Base-by-base conservation (phyloP, 345 rosid species). In the Aquilaria sinensis region DNA sequence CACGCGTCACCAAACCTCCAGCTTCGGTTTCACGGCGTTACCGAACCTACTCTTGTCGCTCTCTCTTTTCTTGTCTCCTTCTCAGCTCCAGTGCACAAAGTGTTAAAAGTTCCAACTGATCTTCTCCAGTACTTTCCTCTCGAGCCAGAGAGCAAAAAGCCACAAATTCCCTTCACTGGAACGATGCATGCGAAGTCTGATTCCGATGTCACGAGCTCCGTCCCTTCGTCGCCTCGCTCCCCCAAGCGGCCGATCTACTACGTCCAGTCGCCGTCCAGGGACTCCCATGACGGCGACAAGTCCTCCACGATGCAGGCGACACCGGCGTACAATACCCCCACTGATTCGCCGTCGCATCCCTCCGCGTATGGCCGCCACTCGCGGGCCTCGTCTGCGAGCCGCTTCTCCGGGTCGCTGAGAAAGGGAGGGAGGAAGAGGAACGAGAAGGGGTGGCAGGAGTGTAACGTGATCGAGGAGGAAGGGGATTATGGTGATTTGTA, bases 261-360 rank as follows among this genome's bases (percentile, higher is more conserved):
- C 73, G 92, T 83, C 15, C 93, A 88, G 64, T 85, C 89, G 72
- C 97, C 96, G 47, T 88, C 96, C 15, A 78, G 90, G 62, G 97
- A 90, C 64, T 90, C 97, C 29, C 83, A 83, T 50, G 92, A 90
- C 67, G 94, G 85, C 16, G 96, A 88, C 68, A 87, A 87, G 79
- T 85, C 90, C n/a, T 84, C 87, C 33, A 62, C 83, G 12, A 69
- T 83, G 66, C 90, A 78, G 12, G 83, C 88, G n/a, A 77, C 87
- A 15, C 79, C 86, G 0, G 76, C 81, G 51, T 76, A 75, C 47
- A 73, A 72, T 74, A 79, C 86, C 61, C 97, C 90, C 41, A 67
- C 77, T 50, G 96, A 90, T 64, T 88, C 97, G 11, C 96, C 97
- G 10, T 90, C 97, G 4, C 86, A 84, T 71, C 85, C 84, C 1